Evolutionary conservation across 2,329 filamentous ascomycete species (phyloP).

Genomic region (Cladorrhinum sp.): DNA sequence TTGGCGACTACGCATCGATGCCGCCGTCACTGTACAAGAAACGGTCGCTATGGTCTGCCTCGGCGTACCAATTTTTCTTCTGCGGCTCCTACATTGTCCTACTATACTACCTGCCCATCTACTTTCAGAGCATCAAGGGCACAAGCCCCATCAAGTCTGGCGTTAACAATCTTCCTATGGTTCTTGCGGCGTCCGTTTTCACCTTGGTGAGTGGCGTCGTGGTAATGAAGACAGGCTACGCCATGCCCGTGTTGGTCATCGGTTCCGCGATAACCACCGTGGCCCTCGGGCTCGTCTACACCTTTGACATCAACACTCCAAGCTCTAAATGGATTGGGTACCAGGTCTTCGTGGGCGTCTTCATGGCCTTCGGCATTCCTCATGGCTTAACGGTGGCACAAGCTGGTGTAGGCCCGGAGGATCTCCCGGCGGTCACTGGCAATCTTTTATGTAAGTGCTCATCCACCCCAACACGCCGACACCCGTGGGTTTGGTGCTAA

Average conservation of each 20-base stretch:
- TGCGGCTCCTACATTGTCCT: slow-evolving; percentile 37
- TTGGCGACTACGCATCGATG: background rate
- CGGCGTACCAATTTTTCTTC: slow-evolving; percentile 34
- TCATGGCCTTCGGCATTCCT: slow-evolving; percentile 21
- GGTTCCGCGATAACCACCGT: slow-evolving; percentile 36
- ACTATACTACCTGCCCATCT: slow-evolving; percentile 40
- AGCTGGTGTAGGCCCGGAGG: slow-evolving; percentile 23
- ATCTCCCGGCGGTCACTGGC: slow-evolving; percentile 30
- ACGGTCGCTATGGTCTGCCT: background rate
- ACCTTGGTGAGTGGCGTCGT: slow-evolving; percentile 31
- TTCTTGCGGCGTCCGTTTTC: slow-evolving; percentile 34
- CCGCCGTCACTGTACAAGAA: background rate
- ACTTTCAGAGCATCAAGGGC: slow-evolving; percentile 40
- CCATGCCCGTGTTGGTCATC: slow-evolving; percentile 37
- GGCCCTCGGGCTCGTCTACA: slow-evolving; percentile 37
- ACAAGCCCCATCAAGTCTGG: slow-evolving; percentile 34
- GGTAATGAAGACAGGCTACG: slow-evolving; percentile 32
- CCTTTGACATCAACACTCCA: slow-evolving; percentile 32
- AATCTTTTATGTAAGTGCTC: slow-evolving; percentile 30
- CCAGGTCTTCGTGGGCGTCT: slow-evolving; percentile 44
- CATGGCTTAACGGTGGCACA: background rate
- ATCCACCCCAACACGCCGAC: too few species aligned
- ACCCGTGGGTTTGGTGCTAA: background rate
- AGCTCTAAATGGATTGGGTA: slow-evolving; percentile 44
- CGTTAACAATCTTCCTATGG: slow-evolving; percentile 38